Percentiles rank a stretch among this genome's conserved stretches.
Evolutionary conservation across 164 flowering plant species (phyloP).

Genomic region (Vitis rotundifolia): DNA sequence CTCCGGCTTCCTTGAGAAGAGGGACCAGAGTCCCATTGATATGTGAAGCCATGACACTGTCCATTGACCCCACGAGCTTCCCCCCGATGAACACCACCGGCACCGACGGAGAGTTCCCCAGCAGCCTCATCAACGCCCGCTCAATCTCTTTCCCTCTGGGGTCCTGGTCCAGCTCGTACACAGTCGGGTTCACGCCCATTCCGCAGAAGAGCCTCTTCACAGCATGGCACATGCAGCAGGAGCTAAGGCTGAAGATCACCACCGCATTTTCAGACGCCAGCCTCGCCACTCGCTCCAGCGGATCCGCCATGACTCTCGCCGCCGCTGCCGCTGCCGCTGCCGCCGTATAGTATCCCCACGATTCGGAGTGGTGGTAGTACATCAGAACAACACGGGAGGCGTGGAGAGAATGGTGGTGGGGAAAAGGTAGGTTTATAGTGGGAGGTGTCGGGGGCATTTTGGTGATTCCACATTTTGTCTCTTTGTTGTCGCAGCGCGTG

Average conservation of each 20-base stretch:
- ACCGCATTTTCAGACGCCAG: constrained; percentile 67
- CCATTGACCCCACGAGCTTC: constrained; percentile 65
- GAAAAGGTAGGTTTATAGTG: constrained; percentile 4
- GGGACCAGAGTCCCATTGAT: constrained; percentile 67
- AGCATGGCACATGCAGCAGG: constrained; percentile 79
- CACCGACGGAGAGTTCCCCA: constrained; percentile 34
- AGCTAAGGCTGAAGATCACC: constrained; percentile 63
- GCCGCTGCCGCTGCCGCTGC: neutral
- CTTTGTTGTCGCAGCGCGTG: constrained; percentile 29
- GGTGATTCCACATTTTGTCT: constrained; percentile 19
- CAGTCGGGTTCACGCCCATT: constrained; percentile 69
- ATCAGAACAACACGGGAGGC: neutral
- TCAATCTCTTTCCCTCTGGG: constrained; percentile 58
- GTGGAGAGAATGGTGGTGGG: neutral
- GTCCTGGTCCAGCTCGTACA: constrained; percentile 65
- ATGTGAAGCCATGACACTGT: constrained; percentile 67
- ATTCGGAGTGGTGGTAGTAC: constrained; percentile 13
- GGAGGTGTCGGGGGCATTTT: neutral
- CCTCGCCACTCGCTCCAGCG: constrained; percentile 45
- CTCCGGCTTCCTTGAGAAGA: constrained; percentile 68
- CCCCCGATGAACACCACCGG: constrained; percentile 77
- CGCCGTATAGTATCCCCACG: constrained; percentile 21
- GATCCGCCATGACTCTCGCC: constrained; percentile 22
- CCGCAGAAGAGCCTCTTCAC: constrained; percentile 65
- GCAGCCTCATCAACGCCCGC: constrained; percentile 43